A percentile compares a stretch with the other conserved stretches of the same genome.
These are phyloP conservation scores for Primulina tabacum DNA, from an alignment of 257 asterid genomes.

Conservation along the genomic window DNA sequence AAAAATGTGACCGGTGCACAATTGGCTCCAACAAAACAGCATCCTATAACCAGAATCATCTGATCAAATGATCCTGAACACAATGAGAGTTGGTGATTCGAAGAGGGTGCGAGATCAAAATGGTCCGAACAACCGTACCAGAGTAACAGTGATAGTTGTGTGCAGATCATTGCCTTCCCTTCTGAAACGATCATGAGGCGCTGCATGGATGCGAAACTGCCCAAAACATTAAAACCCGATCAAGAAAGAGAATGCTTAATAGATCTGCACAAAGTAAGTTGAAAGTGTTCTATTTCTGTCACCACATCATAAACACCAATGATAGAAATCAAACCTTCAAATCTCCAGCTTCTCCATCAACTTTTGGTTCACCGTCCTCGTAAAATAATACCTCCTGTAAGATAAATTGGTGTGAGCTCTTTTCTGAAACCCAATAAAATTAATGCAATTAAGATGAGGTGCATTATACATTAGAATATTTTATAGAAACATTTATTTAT, in stretches of 20 bases:
- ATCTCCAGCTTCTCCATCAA: constrained; percentile 98
- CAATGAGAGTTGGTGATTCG: too few species aligned
- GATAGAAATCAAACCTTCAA: constrained; percentile 59
- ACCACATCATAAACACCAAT: background rate
- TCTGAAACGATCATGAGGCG: constrained; percentile 79
- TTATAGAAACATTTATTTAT: too few species aligned
- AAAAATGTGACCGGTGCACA: background rate
- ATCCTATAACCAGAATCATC: background rate
- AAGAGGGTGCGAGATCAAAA: background rate
- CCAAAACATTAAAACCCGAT: constrained; percentile 13
- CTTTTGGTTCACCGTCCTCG: constrained; percentile 91
- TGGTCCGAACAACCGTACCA: constrained; percentile 44
- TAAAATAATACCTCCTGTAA: constrained; percentile 83
- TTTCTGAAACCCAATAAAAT: constrained; percentile 5
- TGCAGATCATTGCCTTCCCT: constrained; percentile 91
- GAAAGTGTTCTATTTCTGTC: too few species aligned
- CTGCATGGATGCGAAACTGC: constrained; percentile 85
- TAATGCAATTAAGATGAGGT: too few species aligned
- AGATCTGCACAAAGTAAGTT: background rate
- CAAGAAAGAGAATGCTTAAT: constrained; percentile 10
- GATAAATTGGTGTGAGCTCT: constrained; percentile 13
- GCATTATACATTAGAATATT: too few species aligned
- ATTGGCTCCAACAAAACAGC: background rate
- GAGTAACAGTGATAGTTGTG: constrained; percentile 66
- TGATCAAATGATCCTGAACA: too few species aligned